Base-by-base conservation (phyloP, 192 early-diverging fungal genomes). In the Allomyces macrogynus region DNA sequence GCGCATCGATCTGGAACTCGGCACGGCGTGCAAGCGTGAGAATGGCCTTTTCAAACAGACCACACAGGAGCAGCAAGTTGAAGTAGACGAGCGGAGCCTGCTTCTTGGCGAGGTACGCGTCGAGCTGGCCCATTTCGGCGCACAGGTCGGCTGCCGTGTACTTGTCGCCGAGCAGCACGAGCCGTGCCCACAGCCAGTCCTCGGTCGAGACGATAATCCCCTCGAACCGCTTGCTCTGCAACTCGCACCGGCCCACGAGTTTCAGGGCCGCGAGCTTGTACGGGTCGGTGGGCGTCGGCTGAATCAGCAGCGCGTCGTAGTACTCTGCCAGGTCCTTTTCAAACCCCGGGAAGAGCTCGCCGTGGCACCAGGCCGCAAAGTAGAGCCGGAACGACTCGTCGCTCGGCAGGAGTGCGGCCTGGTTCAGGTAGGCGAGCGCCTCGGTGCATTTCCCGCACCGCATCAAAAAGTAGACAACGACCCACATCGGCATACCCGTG, bases 171-270 rank as follows among this genome's bases (percentile, higher is more conserved):
- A 40, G 32, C 26, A 91, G 77, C 69, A 81, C 80, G 57, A 95
- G 76, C 72, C 76, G 85, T 8, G 91, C 64, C 97, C 97, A 99
- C 44, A 97, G 68, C 70, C 90, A 97, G 66, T 99, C 95, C 70
- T 99, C 91, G 3, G 84, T 86, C 60, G 80, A 78, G 18, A 88
- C 79, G 1, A 91, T 88, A 49, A 80, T 40, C 7, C 32, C 71
- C 1, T 80, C 69, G 11, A 89, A 72, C 62, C 77, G 79, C 62
- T 83, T 84, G 32, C 73, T 77, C 60, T 24, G 66, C 67, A 93
- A 69, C 42, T 92, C 93, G 67, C 89, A 90, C n/a, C 94, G 81
- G 1, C 95, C 95, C 42, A 99, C 67, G 23, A 93, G 84, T 68
- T 91, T 92, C 74, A 87, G 90, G 20, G 97, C 68, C 16, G 89